Evolutionary conservation across 768 basidiomycete species (phyloP), one percentile per base, ranked within the genome.

Genomic region (Crepidotus variabilis): DNA sequence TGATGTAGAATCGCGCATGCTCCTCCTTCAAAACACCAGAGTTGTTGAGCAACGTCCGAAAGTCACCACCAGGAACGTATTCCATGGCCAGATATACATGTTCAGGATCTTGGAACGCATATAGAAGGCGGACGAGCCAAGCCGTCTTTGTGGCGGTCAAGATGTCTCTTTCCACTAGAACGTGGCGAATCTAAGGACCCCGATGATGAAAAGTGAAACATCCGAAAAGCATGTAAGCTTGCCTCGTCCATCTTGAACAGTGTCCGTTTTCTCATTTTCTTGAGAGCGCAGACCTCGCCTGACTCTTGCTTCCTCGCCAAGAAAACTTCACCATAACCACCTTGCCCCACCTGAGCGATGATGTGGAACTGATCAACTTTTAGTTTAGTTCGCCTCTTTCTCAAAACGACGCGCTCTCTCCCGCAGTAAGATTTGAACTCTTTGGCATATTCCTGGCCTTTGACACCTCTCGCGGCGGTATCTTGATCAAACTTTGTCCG

Each of bases 181-280:
- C 94, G 68, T 99, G 97, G n/a, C 94, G 89, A 65, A 98, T 87
- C 92, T 94, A 60, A 54, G 50, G 9, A 55, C 0, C 39, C 10
- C 54, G 21, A 23, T 49, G 16, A 53, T 23, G 48, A 16, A 28
- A 13, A 36, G 45, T 21, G n/a, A 45, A 16, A 59, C n/a, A 35
- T 51, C 18, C 20, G 34, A 13, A 24, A 20, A 50, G 13, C 16
- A 33, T 14, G 39, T 13, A 32, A 6, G 56, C 75, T 23, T 54
- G 91, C 94, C 82, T 99, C 97, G 62, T 98, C 95, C 97, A 98
- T 98, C 79, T 99, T 99, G 67, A 88, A 88, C 45, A 99, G 65
- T 0, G 94, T 98, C 21, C 88, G 82, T 72, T 99, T 99, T 63
- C 78, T 82, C 97, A 99, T 96, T 76, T 92, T 96, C 80, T 99